Evolutionary conservation across 805 yeast species (phyloP), one percentile per base, ranked within the genome.

Genomic region (Hanseniaspora vineae): DNA sequence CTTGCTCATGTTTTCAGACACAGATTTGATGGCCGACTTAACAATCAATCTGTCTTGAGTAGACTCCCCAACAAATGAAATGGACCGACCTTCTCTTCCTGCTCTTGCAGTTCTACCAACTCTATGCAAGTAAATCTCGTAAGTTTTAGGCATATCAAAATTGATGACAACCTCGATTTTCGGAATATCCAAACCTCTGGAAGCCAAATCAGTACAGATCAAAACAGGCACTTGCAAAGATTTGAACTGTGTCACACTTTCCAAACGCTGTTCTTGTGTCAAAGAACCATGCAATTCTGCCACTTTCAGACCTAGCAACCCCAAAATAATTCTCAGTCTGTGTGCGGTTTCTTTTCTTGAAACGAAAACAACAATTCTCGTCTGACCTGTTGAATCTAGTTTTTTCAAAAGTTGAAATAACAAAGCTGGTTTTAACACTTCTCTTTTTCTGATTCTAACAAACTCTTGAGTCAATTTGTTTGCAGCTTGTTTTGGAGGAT

Each of bases 31-130:
- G 3, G 95, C 95, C 15, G 80, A 86, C 61, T 85, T 88, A n/a
- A 92, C 97, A 55, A 92, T 86, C 44, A 74, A 69, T 66, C 98
- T 79, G 53, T 92, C 98, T 50, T 73, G 76, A n/a, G 86, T 71
- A 0, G 84, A 71, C 62, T 92, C 98, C 15, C 97, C 97, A 13
- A 92, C 98, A 66, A 92, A 80, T 2, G 97, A 81, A 39, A 92
- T 82, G 42, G 97, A 84, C 49, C 77, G 77, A 75, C 99, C 99
- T 47, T 84, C 86, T 67, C 97, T 78, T 18, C 97, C 97, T 46
- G 97, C 99, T 77, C 99, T 86, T 10, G 99, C 99, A 48, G 97
- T 92, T 75, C 98, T 85, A 67, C 98, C 98, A 51, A 92, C 96
- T 72, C 98, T 84, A 68, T 92, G 98, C 58, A 92, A 71, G 65